These are phyloP conservation scores for Colletotrichum sp. DNA, from an alignment of 2,329 filamentous ascomycete genomes.

Conservation along the genomic window DNA sequence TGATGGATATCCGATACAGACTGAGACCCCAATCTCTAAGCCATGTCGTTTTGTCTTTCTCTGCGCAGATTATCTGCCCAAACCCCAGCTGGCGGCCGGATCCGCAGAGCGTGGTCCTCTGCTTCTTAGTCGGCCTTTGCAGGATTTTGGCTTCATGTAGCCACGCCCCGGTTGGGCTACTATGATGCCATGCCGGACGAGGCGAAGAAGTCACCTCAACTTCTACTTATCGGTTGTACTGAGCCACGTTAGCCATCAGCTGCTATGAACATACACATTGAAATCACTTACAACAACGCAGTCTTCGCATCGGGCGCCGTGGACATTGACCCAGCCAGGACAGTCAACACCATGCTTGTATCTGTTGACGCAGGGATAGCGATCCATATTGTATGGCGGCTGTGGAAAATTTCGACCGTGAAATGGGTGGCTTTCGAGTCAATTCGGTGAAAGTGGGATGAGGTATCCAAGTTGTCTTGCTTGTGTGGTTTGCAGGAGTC, in stretches of 20 bases:
- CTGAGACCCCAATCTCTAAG: neutral
- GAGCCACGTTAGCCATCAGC: neutral
- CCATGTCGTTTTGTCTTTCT: neutral
- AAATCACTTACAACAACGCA: conserved; percentile 8
- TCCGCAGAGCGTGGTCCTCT: neutral
- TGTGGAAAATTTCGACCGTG: neutral
- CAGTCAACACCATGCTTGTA: conserved; percentile 21
- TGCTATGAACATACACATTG: no score
- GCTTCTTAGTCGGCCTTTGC: neutral
- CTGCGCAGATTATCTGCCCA: neutral
- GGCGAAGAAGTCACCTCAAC: neutral
- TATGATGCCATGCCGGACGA: neutral
- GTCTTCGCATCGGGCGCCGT: conserved; percentile 8
- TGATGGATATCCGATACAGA: neutral
- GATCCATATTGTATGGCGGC: neutral
- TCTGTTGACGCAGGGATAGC: conserved; percentile 17
- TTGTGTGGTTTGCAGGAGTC: neutral
- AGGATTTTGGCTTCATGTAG: neutral
- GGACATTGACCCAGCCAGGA: conserved; percentile 13
- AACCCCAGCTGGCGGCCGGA: neutral
- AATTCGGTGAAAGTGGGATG: neutral
- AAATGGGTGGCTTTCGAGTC: neutral
- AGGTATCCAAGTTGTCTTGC: neutral
- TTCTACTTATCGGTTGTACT: conserved; percentile 14
- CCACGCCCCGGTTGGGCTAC: neutral